A percentile compares a stretch with the other conserved stretches of the same genome.
Evolutionary conservation across 371 early-diverging fungal species (phyloP).

Genomic region (Lichtheimia hyalospora): DNA sequence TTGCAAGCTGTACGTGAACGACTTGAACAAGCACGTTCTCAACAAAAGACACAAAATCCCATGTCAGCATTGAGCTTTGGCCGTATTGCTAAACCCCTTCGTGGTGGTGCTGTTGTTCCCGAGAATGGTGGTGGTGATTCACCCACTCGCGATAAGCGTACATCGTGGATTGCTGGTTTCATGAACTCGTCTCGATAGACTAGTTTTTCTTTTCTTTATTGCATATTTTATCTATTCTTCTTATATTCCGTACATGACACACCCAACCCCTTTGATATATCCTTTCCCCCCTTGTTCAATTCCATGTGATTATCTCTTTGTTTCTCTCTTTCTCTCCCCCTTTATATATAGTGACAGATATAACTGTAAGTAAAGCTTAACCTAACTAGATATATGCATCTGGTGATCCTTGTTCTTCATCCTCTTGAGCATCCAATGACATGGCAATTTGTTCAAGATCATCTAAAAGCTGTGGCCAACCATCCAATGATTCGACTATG

Average conservation of each 20-base stretch:
- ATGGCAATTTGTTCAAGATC: constrained; percentile 24
- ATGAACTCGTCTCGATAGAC: constrained; percentile 18
- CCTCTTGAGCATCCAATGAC: neutral
- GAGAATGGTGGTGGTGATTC: constrained; percentile 2
- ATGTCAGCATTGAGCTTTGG: constrained; percentile 72
- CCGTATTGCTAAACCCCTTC: constrained; percentile 90
- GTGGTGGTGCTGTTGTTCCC: constrained; percentile 59
- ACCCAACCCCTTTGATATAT: neutral
- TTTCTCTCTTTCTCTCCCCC: neutral
- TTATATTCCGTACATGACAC: no score
- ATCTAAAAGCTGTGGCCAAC: constrained; percentile 43
- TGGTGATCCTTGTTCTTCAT: neutral
- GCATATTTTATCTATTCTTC: neutral
- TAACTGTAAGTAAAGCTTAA: no score
- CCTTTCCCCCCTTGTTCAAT: neutral
- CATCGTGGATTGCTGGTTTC: constrained; percentile 33
- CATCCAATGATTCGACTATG: constrained; percentile 30
- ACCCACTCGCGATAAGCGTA: constrained; percentile 24
- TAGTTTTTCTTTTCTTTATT: neutral
- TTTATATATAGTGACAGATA: constrained; percentile 1
- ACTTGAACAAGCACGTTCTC: constrained; percentile 69
- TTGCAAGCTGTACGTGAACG: constrained; percentile 76
- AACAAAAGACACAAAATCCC: constrained; percentile 51
- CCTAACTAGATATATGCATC: no score
- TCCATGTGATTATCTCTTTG: neutral